Evolutionary conservation across 2,329 filamentous ascomycete genomes (phyloP).

Genomic region (Westerdykella ornata): DNA sequence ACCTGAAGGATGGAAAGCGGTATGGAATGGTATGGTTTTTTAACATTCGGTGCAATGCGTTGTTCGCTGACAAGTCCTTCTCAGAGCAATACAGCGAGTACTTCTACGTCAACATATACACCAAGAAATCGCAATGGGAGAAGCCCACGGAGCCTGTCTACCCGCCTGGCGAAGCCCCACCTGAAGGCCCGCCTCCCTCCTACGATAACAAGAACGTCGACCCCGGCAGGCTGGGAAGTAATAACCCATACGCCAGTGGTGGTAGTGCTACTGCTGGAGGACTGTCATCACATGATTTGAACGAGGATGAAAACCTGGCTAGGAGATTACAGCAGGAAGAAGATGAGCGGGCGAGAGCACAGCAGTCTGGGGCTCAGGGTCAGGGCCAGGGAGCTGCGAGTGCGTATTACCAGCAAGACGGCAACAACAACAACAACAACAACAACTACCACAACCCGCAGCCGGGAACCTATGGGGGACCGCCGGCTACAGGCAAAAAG

Average conservation of each 20-base stretch:
- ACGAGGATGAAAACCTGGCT: slow-evolving; percentile 68
- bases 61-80: neutral
- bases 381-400: slow-evolving; percentile 42
- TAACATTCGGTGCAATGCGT: neutral
- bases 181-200: slow-evolving; percentile 54
- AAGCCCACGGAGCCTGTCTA: slow-evolving; percentile 65
- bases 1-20: slow-evolving; percentile 76
- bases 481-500: slow-evolving; percentile 26
- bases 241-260: slow-evolving; percentile 59
- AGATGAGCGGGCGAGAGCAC: slow-evolving; percentile 51
- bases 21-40: slow-evolving; percentile 58
- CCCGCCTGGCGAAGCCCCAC: slow-evolving; percentile 41
- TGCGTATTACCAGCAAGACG: slow-evolving; percentile 41
- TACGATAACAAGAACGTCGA: slow-evolving; percentile 41
- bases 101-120: slow-evolving; percentile 88
- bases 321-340: slow-evolving; percentile 78
- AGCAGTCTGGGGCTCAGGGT: slow-evolving; percentile 12
- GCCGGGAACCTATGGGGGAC: neutral
- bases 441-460: no score
- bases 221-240: slow-evolving; percentile 38
- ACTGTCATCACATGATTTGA: slow-evolving; percentile 30
- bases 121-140: slow-evolving; percentile 88
- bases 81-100: slow-evolving; percentile 79
- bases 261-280: slow-evolving; percentile 1
- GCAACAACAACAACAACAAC: no score